A percentile compares a stretch with the other conserved stretches of the same genome.
These are phyloP conservation scores for Candida boleticola DNA, from an alignment of 805 yeast species.

Conservation along the genomic window DNA sequence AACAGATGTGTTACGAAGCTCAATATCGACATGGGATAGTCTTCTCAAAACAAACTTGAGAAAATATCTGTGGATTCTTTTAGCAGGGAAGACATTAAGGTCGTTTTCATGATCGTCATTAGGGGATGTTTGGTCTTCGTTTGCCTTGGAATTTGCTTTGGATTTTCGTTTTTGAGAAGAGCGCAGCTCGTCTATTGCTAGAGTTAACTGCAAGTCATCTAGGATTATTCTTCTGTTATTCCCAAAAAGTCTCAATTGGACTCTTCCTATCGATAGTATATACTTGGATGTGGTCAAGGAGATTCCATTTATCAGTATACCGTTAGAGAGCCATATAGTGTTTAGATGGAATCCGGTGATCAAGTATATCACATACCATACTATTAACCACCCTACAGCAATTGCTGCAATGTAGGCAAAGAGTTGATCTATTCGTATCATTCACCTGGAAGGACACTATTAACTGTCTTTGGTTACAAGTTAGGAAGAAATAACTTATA, in stretches of 20 bases:
- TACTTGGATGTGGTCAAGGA: constrained; percentile 12
- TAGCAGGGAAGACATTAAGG: constrained; percentile 16
- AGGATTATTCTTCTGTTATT: constrained; percentile 30
- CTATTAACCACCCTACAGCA: constrained; percentile 21
- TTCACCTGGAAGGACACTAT: neutral
- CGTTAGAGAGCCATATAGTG: constrained; percentile 35
- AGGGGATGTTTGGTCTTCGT: constrained; percentile 1
- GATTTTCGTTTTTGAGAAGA: neutral
- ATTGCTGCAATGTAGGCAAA: neutral
- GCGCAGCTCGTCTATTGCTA: constrained; percentile 4
- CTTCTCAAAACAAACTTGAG: constrained; percentile 14
- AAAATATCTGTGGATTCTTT: constrained; percentile 8
- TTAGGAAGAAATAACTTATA: too few species aligned
- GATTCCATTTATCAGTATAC: constrained; percentile 34
- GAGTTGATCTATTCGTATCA: neutral
- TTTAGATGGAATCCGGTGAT: constrained; percentile 33
- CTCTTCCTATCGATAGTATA: constrained; percentile 17
- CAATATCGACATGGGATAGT: constrained; percentile 23
- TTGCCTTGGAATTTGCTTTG: neutral
- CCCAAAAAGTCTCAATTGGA: constrained; percentile 40
- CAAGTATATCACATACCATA: constrained; percentile 31
- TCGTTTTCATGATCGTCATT: neutral
- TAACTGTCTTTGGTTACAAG: too few species aligned
- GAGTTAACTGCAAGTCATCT: constrained; percentile 18
- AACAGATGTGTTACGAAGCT: constrained; percentile 14